phyloP scores from a whole-genome alignment of 768 basidiomycete species.

The Lactarius hatsudake region DNA sequence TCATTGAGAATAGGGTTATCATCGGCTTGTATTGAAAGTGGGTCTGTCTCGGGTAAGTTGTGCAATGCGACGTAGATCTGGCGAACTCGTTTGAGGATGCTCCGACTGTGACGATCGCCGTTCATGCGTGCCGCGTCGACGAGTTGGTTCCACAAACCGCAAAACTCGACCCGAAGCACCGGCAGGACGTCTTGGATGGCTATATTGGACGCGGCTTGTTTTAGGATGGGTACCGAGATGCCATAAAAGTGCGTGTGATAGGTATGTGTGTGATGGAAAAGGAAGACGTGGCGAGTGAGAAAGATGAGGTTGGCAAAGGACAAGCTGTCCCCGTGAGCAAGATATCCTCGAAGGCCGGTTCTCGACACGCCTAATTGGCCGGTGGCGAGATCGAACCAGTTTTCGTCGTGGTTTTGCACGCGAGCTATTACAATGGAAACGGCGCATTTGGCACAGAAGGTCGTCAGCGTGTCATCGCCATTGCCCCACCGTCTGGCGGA shows the following conservation, averaged over 20 bases:
- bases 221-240: neutral
- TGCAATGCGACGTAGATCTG: conserved; percentile 4
- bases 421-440: neutral
- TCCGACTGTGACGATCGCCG: neutral
- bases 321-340: conserved; percentile 1
- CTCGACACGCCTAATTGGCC: conserved; percentile 7
- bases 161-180: conserved; percentile 10
- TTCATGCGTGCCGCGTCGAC: neutral
- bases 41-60: neutral
- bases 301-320: conserved; percentile 7
- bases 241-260: neutral
- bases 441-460: conserved; percentile 10
- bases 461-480: neutral
- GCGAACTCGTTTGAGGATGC: conserved; percentile 2
- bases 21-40: neutral
- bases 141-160: conserved; percentile 9
- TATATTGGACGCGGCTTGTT: neutral
- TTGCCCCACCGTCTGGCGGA: conserved; percentile 4
- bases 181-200: neutral
- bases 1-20: neutral
- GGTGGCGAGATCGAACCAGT: conserved; percentile 5
- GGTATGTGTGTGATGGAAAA: neutral
- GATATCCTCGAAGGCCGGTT: neutral
- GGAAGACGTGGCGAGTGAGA: conserved; percentile 3
- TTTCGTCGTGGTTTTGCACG: neutral